Conservation (phyloP, 306 rosid species). For the Elaeagnus macrophylla region DNA sequence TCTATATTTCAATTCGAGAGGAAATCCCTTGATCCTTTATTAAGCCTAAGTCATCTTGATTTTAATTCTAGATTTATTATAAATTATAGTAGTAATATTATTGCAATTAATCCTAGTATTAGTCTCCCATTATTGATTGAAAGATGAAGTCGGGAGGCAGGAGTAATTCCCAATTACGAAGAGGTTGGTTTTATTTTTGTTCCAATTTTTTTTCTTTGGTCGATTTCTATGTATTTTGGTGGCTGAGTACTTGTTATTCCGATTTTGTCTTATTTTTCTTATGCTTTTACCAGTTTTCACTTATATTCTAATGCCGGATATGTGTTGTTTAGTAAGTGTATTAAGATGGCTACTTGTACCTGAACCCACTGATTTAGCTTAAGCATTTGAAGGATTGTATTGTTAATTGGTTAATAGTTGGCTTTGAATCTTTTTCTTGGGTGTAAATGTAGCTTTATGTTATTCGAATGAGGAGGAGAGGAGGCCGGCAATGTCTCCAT, state of each 20-base stretch:
- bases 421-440: background rate
- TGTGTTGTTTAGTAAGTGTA: too few species aligned
- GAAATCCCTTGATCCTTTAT: constrained; percentile 36
- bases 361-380: background rate
- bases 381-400: too few species aligned
- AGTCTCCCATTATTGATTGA: background rate
- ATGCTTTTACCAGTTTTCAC: background rate
- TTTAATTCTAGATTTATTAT: constrained; percentile 14
- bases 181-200: background rate
- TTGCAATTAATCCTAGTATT: background rate
- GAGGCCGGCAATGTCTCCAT: constrained; percentile 20
- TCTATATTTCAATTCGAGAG: constrained; percentile 32
- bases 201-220: background rate
- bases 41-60: background rate
- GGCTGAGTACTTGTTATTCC: background rate
- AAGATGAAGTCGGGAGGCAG: background rate
- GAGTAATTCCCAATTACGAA: background rate
- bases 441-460: background rate
- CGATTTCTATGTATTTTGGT: background rate
- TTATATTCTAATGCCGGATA: too few species aligned
- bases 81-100: background rate
- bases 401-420: background rate
- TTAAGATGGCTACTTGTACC: background rate
- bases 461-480: background rate
- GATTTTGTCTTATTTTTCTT: background rate